Base-by-base conservation (phyloP, 306 rosid genomes). In the Begonia peltatifolia region DNA sequence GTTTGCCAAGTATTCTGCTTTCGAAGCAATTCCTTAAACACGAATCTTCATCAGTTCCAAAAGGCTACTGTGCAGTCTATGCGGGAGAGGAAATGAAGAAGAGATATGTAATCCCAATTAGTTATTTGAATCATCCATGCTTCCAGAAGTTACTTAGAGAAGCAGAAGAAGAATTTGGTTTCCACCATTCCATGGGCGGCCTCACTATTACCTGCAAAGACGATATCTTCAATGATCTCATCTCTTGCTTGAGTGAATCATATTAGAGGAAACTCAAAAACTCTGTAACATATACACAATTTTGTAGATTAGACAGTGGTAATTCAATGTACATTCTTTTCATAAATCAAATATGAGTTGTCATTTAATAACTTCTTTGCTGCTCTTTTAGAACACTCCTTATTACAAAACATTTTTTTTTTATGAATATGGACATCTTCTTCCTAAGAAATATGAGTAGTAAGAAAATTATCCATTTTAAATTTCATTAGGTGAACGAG, bases 131-230 rank as follows among this genome's bases (percentile, higher is more conserved):
- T 16, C 67, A 55, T 14, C 52, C 73, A 14, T 58, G 55, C 9
- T 69, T 69, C 18, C 62, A 58, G 52, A 60, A 63, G 3, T 58
- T 63, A 22, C 49, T 69, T 11, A 53, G 57, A 14, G 50, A 57
- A 25, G 65, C 47, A 18, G 66, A 67, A 42, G 66, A 67, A 60
- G 62, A 67, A 59, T 67, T 67, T 11, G 65, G 71, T 8, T 69
- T 56, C 3, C 7, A 53, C 25, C 74, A 63, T 69, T 64, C 65
- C 22, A 69, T 53, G 53, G 74, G 69, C 9, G 59, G 67, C 41
- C 57, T 71, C 30, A 60, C 71, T 12, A 64, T 71, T 41, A 60
- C 67, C 9, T 65, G 67, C 60, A 64, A 2, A 23, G 62, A 46
- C 46, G 25, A 25, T 0, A 2, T 5, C 15, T 58, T 58, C 25